Base-by-base conservation (phyloP, 768 basidiomycete genomes). In the Cystofilobasidium bisporidii region DNA sequence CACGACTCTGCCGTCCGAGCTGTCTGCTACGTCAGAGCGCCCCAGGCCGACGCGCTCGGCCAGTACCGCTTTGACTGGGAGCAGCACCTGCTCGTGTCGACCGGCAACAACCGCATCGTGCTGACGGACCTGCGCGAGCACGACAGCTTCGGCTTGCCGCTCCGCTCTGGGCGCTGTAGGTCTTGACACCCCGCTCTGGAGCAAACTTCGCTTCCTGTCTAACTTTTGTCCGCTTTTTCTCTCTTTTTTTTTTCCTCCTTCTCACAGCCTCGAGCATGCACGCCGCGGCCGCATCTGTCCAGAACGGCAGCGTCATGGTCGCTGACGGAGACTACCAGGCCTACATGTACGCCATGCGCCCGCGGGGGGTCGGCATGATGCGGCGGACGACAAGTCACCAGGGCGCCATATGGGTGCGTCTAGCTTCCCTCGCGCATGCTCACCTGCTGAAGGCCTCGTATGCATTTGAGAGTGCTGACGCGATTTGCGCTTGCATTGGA, bases 1-100 rank as follows among this genome's bases (percentile, higher is more conserved):
- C 91, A 94, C 72, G 87, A 90, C 72, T 86, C 86, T 36, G 86
- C 89, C 3, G 83, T 94, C 62, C 86, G 88, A 20, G 81, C 85
- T 0, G 75, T 96, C 10, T 77, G 83, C 0, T 93, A 89, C 87
- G 81, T 90, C 57, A 83, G 83, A 22, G 81, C 83, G 0, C 89
- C 90, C 2, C 82, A 83, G 0, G 63, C 69, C 20, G 70, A 73
- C 26, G 58, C 64, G 0, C 26, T 63, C 1, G 71, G 71, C 11
- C 33, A 72, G 0, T 76, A 80, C 6, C 79, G 79, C 12, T 72
- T 79, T 0, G 80, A 82, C 38, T 80, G 79, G 53, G 82, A 89
- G 59, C 68, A 69, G 50, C 30, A 57, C 22, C 47, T 50, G 33
- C 26, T 69, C 33, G 12, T 64, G 5, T 36, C 55, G 18, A 38